A percentile compares a stretch with the other conserved stretches of the same genome.
phyloP scores from a whole-genome alignment of 2,329 filamentous ascomycete species.

The Verticillium zaregamsianum region DNA sequence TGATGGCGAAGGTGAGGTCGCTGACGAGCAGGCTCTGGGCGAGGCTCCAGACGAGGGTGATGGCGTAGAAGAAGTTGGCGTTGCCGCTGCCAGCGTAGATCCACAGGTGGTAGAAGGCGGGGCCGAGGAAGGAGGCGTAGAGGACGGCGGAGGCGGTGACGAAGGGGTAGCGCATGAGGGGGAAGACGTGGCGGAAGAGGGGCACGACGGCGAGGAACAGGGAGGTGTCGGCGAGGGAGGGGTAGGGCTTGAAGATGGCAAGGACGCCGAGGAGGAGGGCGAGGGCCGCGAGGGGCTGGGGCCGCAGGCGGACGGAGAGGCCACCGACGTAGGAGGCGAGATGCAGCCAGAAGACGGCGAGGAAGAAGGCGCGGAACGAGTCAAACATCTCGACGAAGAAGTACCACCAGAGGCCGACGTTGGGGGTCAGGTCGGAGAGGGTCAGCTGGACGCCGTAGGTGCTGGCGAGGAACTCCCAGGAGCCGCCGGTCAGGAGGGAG shows the following conservation, averaged over 20 bases:
- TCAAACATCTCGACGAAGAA: slow-evolving; percentile 99
- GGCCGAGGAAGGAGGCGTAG: slow-evolving; percentile 84
- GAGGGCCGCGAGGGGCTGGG: slow-evolving; percentile 82
- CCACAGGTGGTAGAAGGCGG: slow-evolving; percentile 96
- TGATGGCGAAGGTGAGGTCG: slow-evolving; percentile 80
- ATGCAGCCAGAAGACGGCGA: slow-evolving; percentile 97
- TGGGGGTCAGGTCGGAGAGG: slow-evolving; percentile 88
- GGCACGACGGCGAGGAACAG: slow-evolving; percentile 80
- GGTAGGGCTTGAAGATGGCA: slow-evolving; percentile 95
- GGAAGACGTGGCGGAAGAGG: slow-evolving; percentile 87
- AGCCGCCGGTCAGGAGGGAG: slow-evolving; percentile 66
- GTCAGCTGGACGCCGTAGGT: slow-evolving; percentile 93
- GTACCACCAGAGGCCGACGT: slow-evolving; percentile 98
- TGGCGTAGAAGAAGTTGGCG: slow-evolving; percentile 99
- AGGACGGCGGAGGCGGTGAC: slow-evolving; percentile 77
- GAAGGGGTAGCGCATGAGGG: slow-evolving; percentile 89
- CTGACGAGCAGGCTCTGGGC: slow-evolving; percentile 83
- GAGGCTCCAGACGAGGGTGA: slow-evolving; percentile 96
- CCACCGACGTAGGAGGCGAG: slow-evolving; percentile 85
- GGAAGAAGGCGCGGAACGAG: slow-evolving; percentile 93
- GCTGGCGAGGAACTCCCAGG: slow-evolving; percentile 82
- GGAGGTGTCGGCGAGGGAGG: slow-evolving; percentile 84
- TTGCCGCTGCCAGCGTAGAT: slow-evolving; percentile 97
- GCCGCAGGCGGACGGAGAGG: slow-evolving; percentile 74
- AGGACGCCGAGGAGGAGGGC: slow-evolving; percentile 85